A percentile compares a stretch with the other conserved stretches of the same genome.
phyloP scores from a whole-genome alignment of 306 rosid species.

The Vigna radiata region DNA sequence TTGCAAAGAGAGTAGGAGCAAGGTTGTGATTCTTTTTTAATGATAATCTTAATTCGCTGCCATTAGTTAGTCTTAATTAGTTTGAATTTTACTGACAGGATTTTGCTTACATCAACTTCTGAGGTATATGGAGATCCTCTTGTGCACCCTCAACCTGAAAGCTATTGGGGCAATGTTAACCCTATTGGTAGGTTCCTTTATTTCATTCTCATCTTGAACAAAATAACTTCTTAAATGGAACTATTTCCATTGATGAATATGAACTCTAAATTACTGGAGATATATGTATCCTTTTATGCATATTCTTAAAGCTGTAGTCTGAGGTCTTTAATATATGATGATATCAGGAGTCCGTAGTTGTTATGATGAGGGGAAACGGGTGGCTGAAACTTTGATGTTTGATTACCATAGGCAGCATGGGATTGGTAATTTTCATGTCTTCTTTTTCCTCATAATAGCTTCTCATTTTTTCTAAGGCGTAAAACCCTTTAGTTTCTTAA shows the following conservation, averaged over 20 bases:
- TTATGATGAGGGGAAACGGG: constrained; percentile 97
- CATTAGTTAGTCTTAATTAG: constrained; percentile 39
- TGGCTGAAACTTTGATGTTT: constrained; percentile 96
- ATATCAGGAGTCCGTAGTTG: constrained; percentile 87
- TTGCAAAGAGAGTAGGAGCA: constrained; percentile 97
- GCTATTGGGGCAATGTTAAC: constrained; percentile 97
- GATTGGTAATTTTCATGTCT: constrained; percentile 56
- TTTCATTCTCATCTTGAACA: constrained; percentile 23
- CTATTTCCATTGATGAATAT: constrained; percentile 10
- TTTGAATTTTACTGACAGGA: constrained; percentile 59
- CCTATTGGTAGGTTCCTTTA: constrained; percentile 75
- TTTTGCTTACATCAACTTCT: constrained; percentile 94
- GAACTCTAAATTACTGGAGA: neutral
- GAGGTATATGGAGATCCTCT: constrained; percentile 99
- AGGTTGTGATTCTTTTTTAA: constrained; percentile 53
- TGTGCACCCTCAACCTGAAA: constrained; percentile 89
- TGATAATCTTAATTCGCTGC: constrained; percentile 21
- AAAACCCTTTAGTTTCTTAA: neutral
- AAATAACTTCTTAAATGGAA: constrained; percentile 27
- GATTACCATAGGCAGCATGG: constrained; percentile 98
- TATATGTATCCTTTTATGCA: neutral
- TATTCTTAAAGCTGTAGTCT: constrained; percentile 21
- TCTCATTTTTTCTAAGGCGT: neutral
- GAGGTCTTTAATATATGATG: constrained; percentile 18
- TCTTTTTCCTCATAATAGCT: constrained; percentile 21